These are phyloP conservation scores for Microstroma glucosiphilum DNA, from an alignment of 1,284 basidiomycete genomes.

Conservation along the genomic window DNA sequence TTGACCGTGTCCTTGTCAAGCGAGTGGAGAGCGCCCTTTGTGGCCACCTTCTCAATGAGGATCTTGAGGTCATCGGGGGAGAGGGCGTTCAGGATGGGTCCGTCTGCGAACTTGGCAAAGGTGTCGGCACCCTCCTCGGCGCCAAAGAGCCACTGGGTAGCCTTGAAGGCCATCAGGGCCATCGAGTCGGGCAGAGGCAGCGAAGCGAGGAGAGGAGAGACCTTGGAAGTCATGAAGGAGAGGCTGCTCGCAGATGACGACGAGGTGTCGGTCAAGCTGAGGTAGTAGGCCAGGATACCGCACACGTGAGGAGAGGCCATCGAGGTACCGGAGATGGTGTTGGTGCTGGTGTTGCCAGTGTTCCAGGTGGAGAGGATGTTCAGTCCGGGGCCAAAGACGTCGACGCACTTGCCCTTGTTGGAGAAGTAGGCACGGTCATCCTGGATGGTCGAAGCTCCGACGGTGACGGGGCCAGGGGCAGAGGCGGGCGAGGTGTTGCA, in stretches of 20 bases:
- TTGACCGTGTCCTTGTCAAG: constrained; percentile 44
- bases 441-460: constrained; percentile 56
- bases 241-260: constrained; percentile 9
- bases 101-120: constrained; percentile 29
- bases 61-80: constrained; percentile 66
- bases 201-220: constrained; percentile 7
- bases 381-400: constrained; percentile 74
- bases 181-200: constrained; percentile 16
- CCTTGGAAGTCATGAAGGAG: neutral
- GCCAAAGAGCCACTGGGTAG: constrained; percentile 35
- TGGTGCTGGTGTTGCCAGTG: constrained; percentile 56
- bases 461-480: constrained; percentile 65
- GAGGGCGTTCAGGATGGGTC: constrained; percentile 53
- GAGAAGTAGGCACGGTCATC: constrained; percentile 82
- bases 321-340: constrained; percentile 64
- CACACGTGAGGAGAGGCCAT: constrained; percentile 60
- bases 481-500: constrained; percentile 74
- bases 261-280: constrained; percentile 58
- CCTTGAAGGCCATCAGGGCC: constrained; percentile 20
- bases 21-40: constrained; percentile 55
- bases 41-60: constrained; percentile 63
- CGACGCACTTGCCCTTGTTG: constrained; percentile 62
- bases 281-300: constrained; percentile 55
- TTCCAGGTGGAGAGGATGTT: constrained; percentile 60
- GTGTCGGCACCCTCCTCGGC: constrained; percentile 13